Base-by-base conservation (phyloP, 176 grass and related monocot genomes). In the Oryza meridionalis region DNA sequence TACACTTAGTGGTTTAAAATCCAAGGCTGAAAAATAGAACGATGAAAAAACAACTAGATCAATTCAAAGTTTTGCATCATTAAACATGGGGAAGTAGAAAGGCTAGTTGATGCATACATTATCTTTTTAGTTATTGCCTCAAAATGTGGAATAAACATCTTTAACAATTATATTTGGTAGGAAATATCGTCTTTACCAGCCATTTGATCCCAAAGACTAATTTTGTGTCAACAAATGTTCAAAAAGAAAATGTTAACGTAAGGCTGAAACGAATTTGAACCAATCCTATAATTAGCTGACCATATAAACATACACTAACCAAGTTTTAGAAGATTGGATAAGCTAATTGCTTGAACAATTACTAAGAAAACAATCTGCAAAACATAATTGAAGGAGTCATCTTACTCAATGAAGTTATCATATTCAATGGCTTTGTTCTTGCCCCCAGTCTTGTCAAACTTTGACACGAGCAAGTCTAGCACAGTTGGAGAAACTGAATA, bases 321-420 rank as follows among this genome's bases (percentile, higher is more conserved):
- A 72, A 62, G 8, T 31, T 32, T 73, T 26, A 11, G 17, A 49
- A 49, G 0, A 25, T 35, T 66, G 27, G 29, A 67, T 22, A 73
- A 1, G 32, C 7, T 22, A 72, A 7, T 32, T 67, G 3, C 27
- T 25, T 53, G 82, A 51, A 24, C 43, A 53, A 13, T 50, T 72
- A 9, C 21, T 11, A 22, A 6, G 17, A 13, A 84, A 58, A 19
- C 7, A 66, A 72, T 26, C 19, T 43, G 3, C 8, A 15, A 73
- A 37, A 24, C n/a, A 4, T 29, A 46, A 45, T 55, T 74, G 62
- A 70, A 65, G 24, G 40, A 66, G 13, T 49, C 4, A 49, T 84
- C 91, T 93, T 94, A 98, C 96, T 98, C 96, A 11, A 98, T 98
- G 66, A 98, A 98, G 91, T 95, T 98, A 73, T 98, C 93, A 61